Evolutionary conservation across 192 early-diverging fungal genomes (phyloP).

Genomic region (Umbelopsis vinacea): DNA sequence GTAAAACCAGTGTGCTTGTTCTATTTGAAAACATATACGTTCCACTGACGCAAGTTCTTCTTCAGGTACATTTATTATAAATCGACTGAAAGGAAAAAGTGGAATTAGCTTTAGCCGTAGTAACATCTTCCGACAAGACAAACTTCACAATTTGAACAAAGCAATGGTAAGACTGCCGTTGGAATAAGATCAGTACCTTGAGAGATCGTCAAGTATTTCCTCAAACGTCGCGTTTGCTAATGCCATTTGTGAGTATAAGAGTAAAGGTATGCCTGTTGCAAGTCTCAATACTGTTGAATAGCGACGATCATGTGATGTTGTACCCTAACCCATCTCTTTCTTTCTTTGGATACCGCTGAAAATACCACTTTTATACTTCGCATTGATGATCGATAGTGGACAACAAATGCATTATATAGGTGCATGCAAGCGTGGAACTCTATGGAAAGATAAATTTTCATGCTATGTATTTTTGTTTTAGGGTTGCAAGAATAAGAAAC

Average conservation of each 20-base stretch:
- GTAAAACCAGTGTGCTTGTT: conserved; percentile 99
- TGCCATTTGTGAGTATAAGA: conserved; percentile 31
- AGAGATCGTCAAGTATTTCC: conserved; percentile 88
- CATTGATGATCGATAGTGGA: no score
- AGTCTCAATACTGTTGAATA: no score
- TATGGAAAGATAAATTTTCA: no score
- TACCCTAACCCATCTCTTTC: no score
- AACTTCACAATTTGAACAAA: neutral
- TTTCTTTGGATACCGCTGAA: no score
- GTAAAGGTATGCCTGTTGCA: neutral
- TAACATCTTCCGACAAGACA: conserved; percentile 2
- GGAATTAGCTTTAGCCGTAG: neutral
- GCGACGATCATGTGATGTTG: no score
- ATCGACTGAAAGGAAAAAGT: conserved; percentile 63
- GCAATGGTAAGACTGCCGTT: neutral
- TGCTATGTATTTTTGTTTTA: neutral
- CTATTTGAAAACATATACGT: conserved; percentile 97
- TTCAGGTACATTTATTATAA: conserved; percentile 97
- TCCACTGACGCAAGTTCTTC: conserved; percentile 95
- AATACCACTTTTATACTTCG: no score
- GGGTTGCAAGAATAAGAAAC: neutral
- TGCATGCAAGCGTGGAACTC: no score
- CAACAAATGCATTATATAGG: no score
- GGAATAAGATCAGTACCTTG: conserved; percentile 56
- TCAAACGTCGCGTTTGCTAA: conserved; percentile 72